These are phyloP conservation scores for Dillenia suffruticosa DNA, from an alignment of 164 flowering plant species.

Conservation along the genomic window DNA sequence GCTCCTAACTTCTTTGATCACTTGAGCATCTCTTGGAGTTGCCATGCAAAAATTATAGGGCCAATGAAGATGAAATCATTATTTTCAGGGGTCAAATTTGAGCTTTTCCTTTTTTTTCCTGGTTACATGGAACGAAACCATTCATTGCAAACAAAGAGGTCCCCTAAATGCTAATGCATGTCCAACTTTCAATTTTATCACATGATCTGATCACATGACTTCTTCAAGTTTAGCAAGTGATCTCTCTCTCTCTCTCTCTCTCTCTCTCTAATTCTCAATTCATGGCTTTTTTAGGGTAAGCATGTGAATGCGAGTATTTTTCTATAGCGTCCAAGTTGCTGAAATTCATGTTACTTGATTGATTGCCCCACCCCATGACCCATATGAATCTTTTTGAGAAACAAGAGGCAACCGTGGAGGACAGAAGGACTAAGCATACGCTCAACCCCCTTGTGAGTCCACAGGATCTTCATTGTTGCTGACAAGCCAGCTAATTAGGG, in stretches of 20 bases:
- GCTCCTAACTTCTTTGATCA: too few relatives aligned
- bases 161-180: constrained; percentile 8
- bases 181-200: neutral
- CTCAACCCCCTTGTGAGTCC: constrained; percentile 10
- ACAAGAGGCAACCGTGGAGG: too few relatives aligned
- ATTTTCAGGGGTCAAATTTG: too few relatives aligned
- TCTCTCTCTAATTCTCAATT: neutral
- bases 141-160: neutral
- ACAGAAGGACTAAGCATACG: neutral
- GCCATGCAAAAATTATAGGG: too few relatives aligned
- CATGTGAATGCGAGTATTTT: constrained; percentile 2
- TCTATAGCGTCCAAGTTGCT: constrained; percentile 7
- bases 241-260: neutral
- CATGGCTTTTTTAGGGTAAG: constrained; percentile 2
- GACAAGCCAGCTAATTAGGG: too few relatives aligned
- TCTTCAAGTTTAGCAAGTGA: constrained; percentile 17
- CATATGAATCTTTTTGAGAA: too few relatives aligned
- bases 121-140: too few relatives aligned
- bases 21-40: too few relatives aligned
- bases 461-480: too few relatives aligned
- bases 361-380: too few relatives aligned
- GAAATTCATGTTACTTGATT: constrained; percentile 13
- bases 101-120: too few relatives aligned
- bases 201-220: constrained; percentile 29
- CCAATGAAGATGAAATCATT: too few relatives aligned